Conservation (phyloP, 2,329 filamentous ascomycete species). For the Xylariomycetidae sp. region DNA sequence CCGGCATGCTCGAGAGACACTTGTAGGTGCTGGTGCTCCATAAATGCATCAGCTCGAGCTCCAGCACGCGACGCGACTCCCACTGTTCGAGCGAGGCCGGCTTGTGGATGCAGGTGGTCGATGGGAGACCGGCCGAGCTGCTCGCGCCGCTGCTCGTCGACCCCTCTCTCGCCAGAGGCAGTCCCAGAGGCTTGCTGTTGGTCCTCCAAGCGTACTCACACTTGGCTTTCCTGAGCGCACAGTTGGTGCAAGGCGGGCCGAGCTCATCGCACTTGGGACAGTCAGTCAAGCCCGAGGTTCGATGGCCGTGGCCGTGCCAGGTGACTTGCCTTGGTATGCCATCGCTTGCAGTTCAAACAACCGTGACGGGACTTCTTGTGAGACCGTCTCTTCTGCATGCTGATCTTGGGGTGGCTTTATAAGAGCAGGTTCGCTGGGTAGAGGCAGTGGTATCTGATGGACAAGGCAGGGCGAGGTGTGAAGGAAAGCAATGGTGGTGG, state of each 20-base stretch:
- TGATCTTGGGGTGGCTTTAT: too few relatives aligned
- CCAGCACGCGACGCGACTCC: conserved; percentile 25
- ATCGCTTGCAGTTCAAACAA: conserved; percentile 28
- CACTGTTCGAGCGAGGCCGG: conserved; percentile 8
- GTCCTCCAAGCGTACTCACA: conserved; percentile 21
- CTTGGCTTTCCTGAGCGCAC: conserved; percentile 20
- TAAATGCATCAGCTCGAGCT: conserved; percentile 46
- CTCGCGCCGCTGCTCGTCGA: conserved; percentile 1
- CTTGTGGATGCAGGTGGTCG: conserved; percentile 2
- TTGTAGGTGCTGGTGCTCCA: conserved; percentile 41
- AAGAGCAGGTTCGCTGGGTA: too few relatives aligned
- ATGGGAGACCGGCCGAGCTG: neutral
- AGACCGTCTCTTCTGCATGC: conserved; percentile 25
- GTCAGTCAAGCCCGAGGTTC: neutral
- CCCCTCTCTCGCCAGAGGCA: too few relatives aligned
- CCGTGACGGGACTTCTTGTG: conserved; percentile 29
- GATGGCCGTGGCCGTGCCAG: neutral
- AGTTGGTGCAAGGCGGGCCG: conserved; percentile 24
- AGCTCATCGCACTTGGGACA: conserved; percentile 17
- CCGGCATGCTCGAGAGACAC: conserved; percentile 30
- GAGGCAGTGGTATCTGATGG: too few relatives aligned
- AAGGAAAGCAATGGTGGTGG: too few relatives aligned
- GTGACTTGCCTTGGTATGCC: conserved; percentile 27
- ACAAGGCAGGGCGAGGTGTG: too few relatives aligned
- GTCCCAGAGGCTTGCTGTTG: too few relatives aligned